phyloP scores from a whole-genome alignment of 805 yeast genomes.

The Saccharomycopsis olivae region DNA sequence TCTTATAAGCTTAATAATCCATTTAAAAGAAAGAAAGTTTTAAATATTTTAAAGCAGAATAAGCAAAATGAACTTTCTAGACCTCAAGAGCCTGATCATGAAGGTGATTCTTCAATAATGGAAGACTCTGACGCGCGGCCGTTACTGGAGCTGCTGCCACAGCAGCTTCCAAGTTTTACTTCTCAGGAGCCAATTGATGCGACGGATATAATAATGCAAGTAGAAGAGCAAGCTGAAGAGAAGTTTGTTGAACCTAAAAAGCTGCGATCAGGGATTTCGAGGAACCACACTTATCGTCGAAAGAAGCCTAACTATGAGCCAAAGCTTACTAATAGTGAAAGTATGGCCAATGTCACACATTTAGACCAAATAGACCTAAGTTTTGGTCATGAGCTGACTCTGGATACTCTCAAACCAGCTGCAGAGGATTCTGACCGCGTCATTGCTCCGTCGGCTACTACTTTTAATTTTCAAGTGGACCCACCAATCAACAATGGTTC shows the following conservation, averaged over 20 bases:
- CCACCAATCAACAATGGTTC: not conserved
- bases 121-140: not conserved
- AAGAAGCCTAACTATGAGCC: not conserved
- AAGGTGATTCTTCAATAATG: not conserved
- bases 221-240: too few relatives aligned
- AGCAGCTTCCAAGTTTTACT: not conserved
- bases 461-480: not conserved
- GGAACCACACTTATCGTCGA: not conserved
- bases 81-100: not conserved
- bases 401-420: too few relatives aligned
- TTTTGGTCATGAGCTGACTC: too few relatives aligned
- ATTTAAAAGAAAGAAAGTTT: constrained; percentile 7
- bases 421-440: not conserved
- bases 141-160: too few relatives aligned
- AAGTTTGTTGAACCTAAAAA: not conserved
- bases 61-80: not conserved
- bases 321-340: not conserved
- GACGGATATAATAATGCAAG: too few relatives aligned
- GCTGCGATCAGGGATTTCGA: too few relatives aligned
- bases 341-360: not conserved
- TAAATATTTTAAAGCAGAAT: constrained; percentile 2
- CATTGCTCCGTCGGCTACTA: not conserved
- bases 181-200: too few relatives aligned
- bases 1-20: not conserved
- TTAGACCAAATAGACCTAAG: not conserved